A percentile compares a stretch with the other conserved stretches of the same genome.
These are phyloP conservation scores for Dothiorella sarmentorum DNA, from an alignment of 2,329 filamentous ascomycete genomes.

Conservation along the genomic window DNA sequence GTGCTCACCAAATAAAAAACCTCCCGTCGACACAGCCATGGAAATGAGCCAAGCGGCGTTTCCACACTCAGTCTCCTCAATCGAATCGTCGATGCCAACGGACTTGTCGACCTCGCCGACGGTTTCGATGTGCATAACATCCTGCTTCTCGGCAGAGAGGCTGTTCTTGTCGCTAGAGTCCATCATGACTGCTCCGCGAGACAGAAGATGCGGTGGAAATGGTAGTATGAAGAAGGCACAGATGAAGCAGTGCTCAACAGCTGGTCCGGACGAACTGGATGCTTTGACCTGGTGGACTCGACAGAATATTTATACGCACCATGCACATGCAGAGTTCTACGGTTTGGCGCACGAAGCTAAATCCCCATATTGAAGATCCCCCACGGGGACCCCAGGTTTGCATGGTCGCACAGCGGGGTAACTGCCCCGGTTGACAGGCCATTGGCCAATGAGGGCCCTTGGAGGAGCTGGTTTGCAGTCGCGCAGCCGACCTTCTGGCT, in stretches of 20 bases:
- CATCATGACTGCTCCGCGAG: background rate
- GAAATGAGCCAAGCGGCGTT: constrained; percentile 21
- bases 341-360: background rate
- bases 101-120: background rate
- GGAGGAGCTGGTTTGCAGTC: no score
- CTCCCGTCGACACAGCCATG: constrained; percentile 21
- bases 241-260: background rate
- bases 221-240: background rate
- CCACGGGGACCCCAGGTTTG: constrained; percentile 6
- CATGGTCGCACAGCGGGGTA: background rate
- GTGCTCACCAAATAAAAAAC: constrained; percentile 21
- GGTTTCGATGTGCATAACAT: background rate
- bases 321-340: background rate
- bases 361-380: background rate
- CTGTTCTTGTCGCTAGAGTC: background rate
- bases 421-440: background rate
- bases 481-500: no score
- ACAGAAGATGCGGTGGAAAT: background rate
- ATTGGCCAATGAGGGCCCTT: background rate
- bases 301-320: background rate
- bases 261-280: background rate
- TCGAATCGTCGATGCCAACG: constrained; percentile 17
- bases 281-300: background rate
- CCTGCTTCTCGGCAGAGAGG: constrained; percentile 1
- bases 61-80: constrained; percentile 22